Percentiles rank a stretch among this genome's conserved stretches.
These are phyloP conservation scores for Fusarium robinianum DNA, from an alignment of 2,329 filamentous ascomycete species.

Conservation along the genomic window DNA sequence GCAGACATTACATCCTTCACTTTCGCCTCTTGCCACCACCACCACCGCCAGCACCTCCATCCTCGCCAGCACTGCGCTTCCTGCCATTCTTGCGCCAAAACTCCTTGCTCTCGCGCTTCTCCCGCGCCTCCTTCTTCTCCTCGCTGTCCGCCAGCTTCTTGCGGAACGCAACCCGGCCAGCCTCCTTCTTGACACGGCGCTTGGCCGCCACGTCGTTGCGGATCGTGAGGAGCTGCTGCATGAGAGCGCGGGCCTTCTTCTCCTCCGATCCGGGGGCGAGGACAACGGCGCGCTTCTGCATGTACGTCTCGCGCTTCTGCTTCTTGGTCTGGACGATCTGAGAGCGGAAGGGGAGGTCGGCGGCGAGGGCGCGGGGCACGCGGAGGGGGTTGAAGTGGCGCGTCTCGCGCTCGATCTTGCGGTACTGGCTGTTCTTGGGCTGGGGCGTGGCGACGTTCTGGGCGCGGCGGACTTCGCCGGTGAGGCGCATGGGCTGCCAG, in stretches of 20 bases:
- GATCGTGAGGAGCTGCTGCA: conserved; percentile 91
- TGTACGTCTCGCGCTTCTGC: conserved; percentile 81
- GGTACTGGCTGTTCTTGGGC: conserved; percentile 85
- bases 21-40: conserved; percentile 44
- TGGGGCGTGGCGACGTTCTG: conserved; percentile 76
- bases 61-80: conserved; percentile 56
- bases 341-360: conserved; percentile 87
- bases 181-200: conserved; percentile 83
- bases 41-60: conserved; percentile 43
- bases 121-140: conserved; percentile 83
- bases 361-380: conserved; percentile 79
- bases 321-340: conserved; percentile 84
- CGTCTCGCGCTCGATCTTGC: conserved; percentile 64
- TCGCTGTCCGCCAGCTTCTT: conserved; percentile 80
- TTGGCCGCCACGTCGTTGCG: conserved; percentile 90
- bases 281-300: conserved; percentile 95
- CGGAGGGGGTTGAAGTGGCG: conserved; percentile 79
- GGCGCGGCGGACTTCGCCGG: conserved; percentile 84
- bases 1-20: conserved; percentile 17
- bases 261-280: conserved; percentile 80
- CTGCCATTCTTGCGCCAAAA: conserved; percentile 92
- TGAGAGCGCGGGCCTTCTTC: conserved; percentile 81
- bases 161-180: conserved; percentile 77
- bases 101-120: conserved; percentile 90
- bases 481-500: conserved; percentile 93